These are phyloP conservation scores for Glycine tomentella DNA, from an alignment of 306 rosid species.

Conservation along the genomic window DNA sequence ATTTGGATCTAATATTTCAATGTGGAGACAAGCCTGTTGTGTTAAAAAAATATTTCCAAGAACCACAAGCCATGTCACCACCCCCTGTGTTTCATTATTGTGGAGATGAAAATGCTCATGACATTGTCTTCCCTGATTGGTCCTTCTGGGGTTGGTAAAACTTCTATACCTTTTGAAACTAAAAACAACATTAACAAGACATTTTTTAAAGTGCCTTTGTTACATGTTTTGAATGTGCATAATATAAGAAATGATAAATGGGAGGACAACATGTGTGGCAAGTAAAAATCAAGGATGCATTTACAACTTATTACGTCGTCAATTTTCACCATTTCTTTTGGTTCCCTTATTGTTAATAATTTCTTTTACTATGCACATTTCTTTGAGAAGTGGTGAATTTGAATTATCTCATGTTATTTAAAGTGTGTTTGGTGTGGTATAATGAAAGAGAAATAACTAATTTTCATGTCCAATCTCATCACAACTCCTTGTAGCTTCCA, in stretches of 20 bases:
- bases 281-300: too few species aligned
- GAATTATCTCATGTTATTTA: too few species aligned
- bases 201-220: background rate
- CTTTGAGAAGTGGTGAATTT: too few species aligned
- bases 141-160: constrained; percentile 71
- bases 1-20: constrained; percentile 58
- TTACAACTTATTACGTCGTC: too few species aligned
- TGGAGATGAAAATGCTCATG: constrained; percentile 43
- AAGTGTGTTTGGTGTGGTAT: too few species aligned
- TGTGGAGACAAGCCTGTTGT: constrained; percentile 57
- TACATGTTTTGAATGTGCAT: background rate
- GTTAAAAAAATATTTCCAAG: constrained; percentile 13
- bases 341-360: too few species aligned
- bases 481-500: too few species aligned
- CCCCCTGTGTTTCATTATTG: constrained; percentile 66
- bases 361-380: too few species aligned
- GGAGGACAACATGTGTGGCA: too few species aligned
- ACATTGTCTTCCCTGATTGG: constrained; percentile 69
- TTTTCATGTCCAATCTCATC: too few species aligned
- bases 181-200: background rate
- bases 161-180: constrained; percentile 34
- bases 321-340: too few species aligned
- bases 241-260: background rate
- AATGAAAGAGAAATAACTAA: too few species aligned
- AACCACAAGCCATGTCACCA: constrained; percentile 14